Conservation (phyloP, 1,284 basidiomycete species). For the Omphalotus olearius region DNA sequence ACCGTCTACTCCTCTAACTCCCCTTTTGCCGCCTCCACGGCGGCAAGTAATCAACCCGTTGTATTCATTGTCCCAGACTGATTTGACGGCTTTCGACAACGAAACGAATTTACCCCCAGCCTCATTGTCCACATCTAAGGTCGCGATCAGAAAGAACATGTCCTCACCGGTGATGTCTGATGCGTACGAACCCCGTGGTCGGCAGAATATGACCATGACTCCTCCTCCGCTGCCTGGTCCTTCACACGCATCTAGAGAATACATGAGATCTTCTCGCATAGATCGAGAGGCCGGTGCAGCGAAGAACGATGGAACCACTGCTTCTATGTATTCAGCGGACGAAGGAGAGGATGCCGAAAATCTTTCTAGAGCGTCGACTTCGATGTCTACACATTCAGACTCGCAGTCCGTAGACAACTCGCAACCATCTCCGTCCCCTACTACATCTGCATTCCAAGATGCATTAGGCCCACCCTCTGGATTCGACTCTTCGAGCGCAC, state of each 20-base stretch:
- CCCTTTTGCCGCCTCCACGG: slow-evolving; percentile 61
- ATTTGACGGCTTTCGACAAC: slow-evolving; percentile 26
- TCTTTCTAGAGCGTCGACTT: slow-evolving; percentile 28
- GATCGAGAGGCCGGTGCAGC: slow-evolving; percentile 20
- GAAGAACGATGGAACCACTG: too few species aligned
- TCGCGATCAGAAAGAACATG: slow-evolving; percentile 33
- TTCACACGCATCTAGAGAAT: background rate
- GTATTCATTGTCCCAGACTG: slow-evolving; percentile 54
- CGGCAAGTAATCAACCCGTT: slow-evolving; percentile 41
- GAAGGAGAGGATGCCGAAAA: slow-evolving; percentile 31
- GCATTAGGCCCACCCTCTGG: slow-evolving; percentile 29
- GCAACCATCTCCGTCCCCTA: slow-evolving; percentile 46
- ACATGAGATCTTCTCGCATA: background rate
- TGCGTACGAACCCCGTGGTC: slow-evolving; percentile 28
- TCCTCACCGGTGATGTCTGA: slow-evolving; percentile 54
- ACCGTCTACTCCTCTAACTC: slow-evolving; percentile 47
- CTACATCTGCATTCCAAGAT: slow-evolving; percentile 68
- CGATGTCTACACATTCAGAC: slow-evolving; percentile 21
- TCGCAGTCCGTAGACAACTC: background rate
- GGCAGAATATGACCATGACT: slow-evolving; percentile 30
- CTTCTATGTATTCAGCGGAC: slow-evolving; percentile 34
- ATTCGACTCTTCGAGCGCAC: slow-evolving; percentile 15
- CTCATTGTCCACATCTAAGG: background rate
- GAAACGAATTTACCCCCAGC: too few species aligned
- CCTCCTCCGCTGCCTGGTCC: slow-evolving; percentile 30